These are phyloP conservation scores for Phytophthora kernoviae DNA, from an alignment of 352 stramenopile species.

Conservation along the genomic window DNA sequence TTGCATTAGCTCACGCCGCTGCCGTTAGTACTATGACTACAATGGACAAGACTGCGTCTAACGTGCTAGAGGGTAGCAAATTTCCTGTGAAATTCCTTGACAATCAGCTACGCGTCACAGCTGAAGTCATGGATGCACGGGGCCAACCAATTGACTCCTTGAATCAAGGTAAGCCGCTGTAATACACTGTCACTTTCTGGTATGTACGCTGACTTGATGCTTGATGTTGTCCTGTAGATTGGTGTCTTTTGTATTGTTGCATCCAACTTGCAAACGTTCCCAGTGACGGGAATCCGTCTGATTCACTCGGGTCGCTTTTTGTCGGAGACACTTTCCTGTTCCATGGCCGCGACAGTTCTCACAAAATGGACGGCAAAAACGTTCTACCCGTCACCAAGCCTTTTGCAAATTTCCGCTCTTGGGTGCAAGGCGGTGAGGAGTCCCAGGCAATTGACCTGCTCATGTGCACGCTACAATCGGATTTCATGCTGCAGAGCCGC, in stretches of 20 bases:
- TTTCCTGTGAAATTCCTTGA: constrained; percentile 41
- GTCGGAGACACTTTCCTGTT: constrained; percentile 68
- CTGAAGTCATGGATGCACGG: constrained; percentile 53
- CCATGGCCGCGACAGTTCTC: constrained; percentile 1
- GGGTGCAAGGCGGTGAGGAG: constrained; percentile 56
- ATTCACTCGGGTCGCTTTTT: constrained; percentile 49
- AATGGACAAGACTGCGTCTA: constrained; percentile 21
- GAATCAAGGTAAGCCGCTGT: constrained; percentile 17
- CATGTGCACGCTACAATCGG: constrained; percentile 52
- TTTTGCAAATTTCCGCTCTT: constrained; percentile 72
- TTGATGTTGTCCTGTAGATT: constrained; percentile 32
- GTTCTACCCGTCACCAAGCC: constrained; percentile 54
- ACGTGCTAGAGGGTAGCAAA: constrained; percentile 22
- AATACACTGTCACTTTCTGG: not conserved
- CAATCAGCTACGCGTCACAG: constrained; percentile 36
- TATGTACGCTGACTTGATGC: constrained; percentile 3
- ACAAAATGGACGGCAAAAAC: not conserved
- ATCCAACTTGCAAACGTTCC: constrained; percentile 43
- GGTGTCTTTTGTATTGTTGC: constrained; percentile 62
- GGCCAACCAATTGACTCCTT: constrained; percentile 27
- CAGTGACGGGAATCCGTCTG: constrained; percentile 22
- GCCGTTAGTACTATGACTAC: constrained; percentile 20
- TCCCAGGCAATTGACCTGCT: constrained; percentile 44
- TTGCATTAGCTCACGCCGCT: constrained; percentile 23
- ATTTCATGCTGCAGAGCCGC: constrained; percentile 68